These are phyloP conservation scores for Golubevia pallescens DNA, from an alignment of 1,284 basidiomycete genomes.

Conservation along the genomic window DNA sequence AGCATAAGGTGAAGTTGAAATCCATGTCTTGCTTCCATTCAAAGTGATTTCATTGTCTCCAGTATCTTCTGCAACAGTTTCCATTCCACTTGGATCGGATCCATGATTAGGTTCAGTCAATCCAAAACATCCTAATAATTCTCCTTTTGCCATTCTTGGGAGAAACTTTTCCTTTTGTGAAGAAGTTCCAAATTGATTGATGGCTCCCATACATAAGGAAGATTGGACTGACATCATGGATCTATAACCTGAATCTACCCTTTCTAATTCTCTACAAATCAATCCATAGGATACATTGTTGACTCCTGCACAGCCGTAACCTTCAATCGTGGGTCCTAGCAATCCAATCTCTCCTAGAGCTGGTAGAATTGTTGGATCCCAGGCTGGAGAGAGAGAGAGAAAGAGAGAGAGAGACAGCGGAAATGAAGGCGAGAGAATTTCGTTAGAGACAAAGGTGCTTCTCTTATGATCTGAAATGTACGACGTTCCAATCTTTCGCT, in stretches of 20 bases:
- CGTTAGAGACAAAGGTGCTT: too few species aligned
- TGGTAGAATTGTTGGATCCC: slow-evolving; percentile 54
- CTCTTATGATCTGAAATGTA: too few species aligned
- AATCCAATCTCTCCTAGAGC: slow-evolving; percentile 47
- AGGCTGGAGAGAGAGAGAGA: slow-evolving; percentile 8
- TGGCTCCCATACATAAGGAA: slow-evolving; percentile 51
- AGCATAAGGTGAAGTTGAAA: slow-evolving; percentile 42
- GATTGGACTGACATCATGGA: slow-evolving; percentile 56
- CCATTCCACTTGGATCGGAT: slow-evolving; percentile 47
- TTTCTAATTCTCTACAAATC: slow-evolving; percentile 51
- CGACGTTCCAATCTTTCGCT: too few species aligned
- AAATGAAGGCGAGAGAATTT: neutral
- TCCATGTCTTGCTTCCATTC: slow-evolving; percentile 59
- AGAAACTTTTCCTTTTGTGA: slow-evolving; percentile 55
- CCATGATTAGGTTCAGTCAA: slow-evolving; percentile 58
- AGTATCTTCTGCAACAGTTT: slow-evolving; percentile 46
- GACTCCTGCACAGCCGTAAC: slow-evolving; percentile 56
- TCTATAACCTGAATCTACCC: slow-evolving; percentile 52
- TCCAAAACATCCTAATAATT: slow-evolving; percentile 54
- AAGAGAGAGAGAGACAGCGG: slow-evolving; percentile 2
- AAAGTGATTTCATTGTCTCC: slow-evolving; percentile 40
- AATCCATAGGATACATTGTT: slow-evolving; percentile 49
- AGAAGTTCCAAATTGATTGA: slow-evolving; percentile 52
- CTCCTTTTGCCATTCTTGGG: slow-evolving; percentile 47
- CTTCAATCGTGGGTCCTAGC: slow-evolving; percentile 50